phyloP scores from a whole-genome alignment of 805 yeast species.

The Pichia scutulata region DNA sequence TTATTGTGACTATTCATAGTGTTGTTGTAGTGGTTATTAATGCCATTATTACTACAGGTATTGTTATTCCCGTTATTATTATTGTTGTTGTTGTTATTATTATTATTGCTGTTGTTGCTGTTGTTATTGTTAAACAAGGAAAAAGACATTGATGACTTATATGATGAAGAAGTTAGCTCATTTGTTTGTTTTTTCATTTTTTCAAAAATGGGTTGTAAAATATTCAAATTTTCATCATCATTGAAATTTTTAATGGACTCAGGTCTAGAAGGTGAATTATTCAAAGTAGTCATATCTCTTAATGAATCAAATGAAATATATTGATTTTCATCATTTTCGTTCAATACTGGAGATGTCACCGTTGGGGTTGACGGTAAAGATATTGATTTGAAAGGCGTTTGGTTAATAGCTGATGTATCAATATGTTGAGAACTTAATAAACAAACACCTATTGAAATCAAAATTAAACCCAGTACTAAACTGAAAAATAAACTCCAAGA shows the following conservation, averaged over 20 bases:
- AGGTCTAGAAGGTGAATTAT: not conserved
- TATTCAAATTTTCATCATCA: slow-evolving; percentile 9
- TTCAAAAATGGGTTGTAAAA: slow-evolving; percentile 18
- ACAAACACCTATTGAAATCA: slow-evolving; percentile 62
- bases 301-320: slow-evolving; percentile 37
- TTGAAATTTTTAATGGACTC: not conserved
- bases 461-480: slow-evolving; percentile 38
- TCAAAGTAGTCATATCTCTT: slow-evolving; percentile 11
- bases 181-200: slow-evolving; percentile 10
- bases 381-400: not conserved
- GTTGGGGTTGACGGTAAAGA: not conserved
- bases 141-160: slow-evolving; percentile 5
- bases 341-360: not conserved
- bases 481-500: slow-evolving; percentile 29
- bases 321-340: slow-evolving; percentile 12
- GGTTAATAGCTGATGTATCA: not conserved
- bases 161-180: slow-evolving; percentile 3
- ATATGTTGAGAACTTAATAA: slow-evolving; percentile 49
- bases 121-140: not conserved
- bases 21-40: not conserved
- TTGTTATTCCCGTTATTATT: not conserved
- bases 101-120: not conserved
- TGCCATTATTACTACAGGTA: not conserved
- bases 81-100: not conserved
- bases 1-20: not conserved